A percentile compares a stretch with the other conserved stretches of the same genome.
These are phyloP conservation scores for Saccharomyces hybrid DNA, from an alignment of 1,139 yeast species.

Conservation along the genomic window DNA sequence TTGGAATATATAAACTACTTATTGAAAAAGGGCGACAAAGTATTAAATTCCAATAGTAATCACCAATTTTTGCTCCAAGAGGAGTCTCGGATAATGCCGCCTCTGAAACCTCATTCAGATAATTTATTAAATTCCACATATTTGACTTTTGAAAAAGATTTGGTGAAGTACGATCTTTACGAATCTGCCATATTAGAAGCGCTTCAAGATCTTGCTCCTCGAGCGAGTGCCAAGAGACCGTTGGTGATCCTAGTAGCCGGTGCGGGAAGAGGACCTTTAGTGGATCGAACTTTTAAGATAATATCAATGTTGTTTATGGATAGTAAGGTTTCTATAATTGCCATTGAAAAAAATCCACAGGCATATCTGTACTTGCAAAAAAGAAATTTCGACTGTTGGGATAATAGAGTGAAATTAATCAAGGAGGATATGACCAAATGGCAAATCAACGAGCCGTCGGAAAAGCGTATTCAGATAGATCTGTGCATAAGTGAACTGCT, in stretches of 20 bases:
- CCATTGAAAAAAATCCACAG: constrained; percentile 65
- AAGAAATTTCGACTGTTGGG: constrained; percentile 42
- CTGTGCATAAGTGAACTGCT: constrained; percentile 71
- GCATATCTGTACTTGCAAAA: constrained; percentile 45
- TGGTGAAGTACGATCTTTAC: constrained; percentile 58
- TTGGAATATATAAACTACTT: constrained; percentile 48
- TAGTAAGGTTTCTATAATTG: constrained; percentile 37
- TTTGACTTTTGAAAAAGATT: constrained; percentile 61
- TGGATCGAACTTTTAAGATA: constrained; percentile 45
- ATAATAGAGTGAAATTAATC: constrained; percentile 41
- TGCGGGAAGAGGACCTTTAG: constrained; percentile 81
- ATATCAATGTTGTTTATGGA: constrained; percentile 30
- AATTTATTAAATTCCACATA: constrained; percentile 55
- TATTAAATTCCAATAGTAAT: constrained; percentile 5
- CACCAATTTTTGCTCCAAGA: not conserved
- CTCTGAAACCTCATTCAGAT: constrained; percentile 62
- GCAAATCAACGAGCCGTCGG: constrained; percentile 18
- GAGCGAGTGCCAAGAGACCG: constrained; percentile 9
- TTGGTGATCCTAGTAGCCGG: constrained; percentile 58
- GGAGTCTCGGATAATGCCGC: constrained; percentile 36
- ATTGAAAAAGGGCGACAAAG: constrained; percentile 33
- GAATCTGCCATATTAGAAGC: constrained; percentile 60
- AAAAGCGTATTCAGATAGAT: constrained; percentile 34
- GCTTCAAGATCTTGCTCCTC: constrained; percentile 34
- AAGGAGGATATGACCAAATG: constrained; percentile 51